Evolutionary conservation across 139 green algal genomes (phyloP).

Genomic region (Asterochloris sp.): DNA sequence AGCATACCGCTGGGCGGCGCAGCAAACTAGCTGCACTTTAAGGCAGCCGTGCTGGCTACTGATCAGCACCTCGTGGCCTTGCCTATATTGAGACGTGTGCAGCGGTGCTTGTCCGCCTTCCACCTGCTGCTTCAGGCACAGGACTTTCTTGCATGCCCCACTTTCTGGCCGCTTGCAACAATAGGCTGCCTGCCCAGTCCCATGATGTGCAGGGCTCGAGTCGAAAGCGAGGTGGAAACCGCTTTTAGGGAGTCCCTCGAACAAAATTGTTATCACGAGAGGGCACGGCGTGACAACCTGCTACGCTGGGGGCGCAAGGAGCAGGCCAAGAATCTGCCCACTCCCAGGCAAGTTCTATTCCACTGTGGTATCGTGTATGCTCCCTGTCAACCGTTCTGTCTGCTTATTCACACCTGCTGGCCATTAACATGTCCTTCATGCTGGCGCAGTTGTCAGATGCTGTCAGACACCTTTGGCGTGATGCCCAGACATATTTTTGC

Average conservation of each 20-base stretch:
- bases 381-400: background rate
- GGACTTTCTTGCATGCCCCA: background rate
- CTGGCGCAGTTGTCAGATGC: no score
- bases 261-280: constrained; percentile 21
- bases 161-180: background rate
- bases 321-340: background rate
- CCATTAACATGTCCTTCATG: no score
- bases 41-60: background rate
- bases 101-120: background rate
- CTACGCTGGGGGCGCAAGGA: constrained; percentile 19
- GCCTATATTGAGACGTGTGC: no score
- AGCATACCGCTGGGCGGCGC: background rate
- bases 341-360: constrained; percentile 10
- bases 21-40: background rate
- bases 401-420: no score
- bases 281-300: constrained; percentile 11
- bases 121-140: background rate
- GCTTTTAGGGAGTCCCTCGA: constrained; percentile 18
- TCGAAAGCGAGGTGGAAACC: constrained; percentile 23
- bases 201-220: constrained; percentile 5
- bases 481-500: no score
- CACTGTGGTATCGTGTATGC: background rate
- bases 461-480: no score
- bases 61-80: background rate
- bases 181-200: background rate